phyloP scores from a whole-genome alignment of 1,139 yeast genomes.

The Debaryomyces fabryi region DNA sequence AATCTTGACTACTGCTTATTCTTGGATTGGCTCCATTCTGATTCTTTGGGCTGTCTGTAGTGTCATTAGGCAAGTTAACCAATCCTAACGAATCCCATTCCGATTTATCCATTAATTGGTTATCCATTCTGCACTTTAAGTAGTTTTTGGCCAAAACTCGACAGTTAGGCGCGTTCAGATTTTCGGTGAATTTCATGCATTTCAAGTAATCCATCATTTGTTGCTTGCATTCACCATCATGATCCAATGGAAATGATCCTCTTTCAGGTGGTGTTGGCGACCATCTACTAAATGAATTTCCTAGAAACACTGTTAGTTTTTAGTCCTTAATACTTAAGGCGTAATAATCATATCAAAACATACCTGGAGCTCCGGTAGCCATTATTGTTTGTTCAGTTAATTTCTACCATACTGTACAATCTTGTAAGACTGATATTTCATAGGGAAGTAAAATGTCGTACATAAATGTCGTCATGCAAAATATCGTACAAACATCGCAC shows the following conservation, averaged over 20 bases:
- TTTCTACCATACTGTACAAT: too few relatives aligned
- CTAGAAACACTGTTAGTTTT: conserved; percentile 16
- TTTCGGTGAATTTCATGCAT: conserved; percentile 77
- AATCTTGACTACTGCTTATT: neutral
- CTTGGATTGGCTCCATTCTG: neutral
- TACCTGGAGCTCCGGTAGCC: conserved; percentile 37
- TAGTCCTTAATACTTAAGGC: neutral
- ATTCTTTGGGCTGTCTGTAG: conserved; percentile 14
- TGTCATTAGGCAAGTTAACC: conserved; percentile 62
- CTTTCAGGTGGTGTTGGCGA: conserved; percentile 94
- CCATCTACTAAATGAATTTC: conserved; percentile 50
- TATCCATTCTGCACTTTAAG: conserved; percentile 86
- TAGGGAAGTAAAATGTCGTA: conserved; percentile 1
- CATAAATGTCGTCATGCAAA: neutral
- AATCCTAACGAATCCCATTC: conserved; percentile 84
- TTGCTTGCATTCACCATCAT: conserved; percentile 79
- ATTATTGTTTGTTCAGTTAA: neutral
- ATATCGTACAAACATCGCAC: neutral
- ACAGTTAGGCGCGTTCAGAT: conserved; percentile 89
- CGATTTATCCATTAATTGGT: conserved; percentile 81
- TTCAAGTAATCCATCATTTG: conserved; percentile 75
- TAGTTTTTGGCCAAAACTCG: conserved; percentile 80
- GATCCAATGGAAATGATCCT: conserved; percentile 95
- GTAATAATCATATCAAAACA: conserved; percentile 9
- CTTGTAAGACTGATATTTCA: neutral